These are phyloP conservation scores for Epichloe baconii DNA, from an alignment of 2,329 filamentous ascomycete species.

Conservation along the genomic window DNA sequence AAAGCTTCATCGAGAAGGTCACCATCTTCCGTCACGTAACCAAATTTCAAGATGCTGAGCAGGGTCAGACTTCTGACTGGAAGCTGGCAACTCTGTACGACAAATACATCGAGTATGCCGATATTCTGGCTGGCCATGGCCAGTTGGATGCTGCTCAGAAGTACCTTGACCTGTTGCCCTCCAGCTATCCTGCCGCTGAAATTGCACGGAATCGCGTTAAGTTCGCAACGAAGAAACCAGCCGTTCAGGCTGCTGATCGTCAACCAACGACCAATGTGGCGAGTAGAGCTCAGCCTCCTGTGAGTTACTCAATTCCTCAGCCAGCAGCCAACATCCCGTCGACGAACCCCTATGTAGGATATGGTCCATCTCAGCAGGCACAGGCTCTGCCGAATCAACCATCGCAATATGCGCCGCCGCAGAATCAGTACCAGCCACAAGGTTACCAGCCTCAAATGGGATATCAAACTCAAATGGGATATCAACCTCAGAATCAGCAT, in stretches of 20 bases:
- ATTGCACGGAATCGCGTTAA: slow-evolving; percentile 74
- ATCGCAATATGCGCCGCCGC: slow-evolving; percentile 24
- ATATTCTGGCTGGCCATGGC: slow-evolving; percentile 84
- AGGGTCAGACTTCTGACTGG: slow-evolving; percentile 62
- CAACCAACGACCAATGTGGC: slow-evolving; percentile 9
- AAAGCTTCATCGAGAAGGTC: slow-evolving; percentile 96
- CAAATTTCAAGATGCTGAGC: slow-evolving; percentile 75
- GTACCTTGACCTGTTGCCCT: slow-evolving; percentile 78
- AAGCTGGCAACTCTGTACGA: slow-evolving; percentile 80
- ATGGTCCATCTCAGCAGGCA: slow-evolving; percentile 10
- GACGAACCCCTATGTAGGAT: slow-evolving; percentile 17
- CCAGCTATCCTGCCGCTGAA: slow-evolving; percentile 74
- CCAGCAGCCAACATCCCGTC: slow-evolving; percentile 15
- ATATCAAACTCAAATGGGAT: slow-evolving; percentile 17
- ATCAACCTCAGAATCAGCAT: slow-evolving; percentile 36
- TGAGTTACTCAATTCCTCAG: slow-evolving; percentile 38
- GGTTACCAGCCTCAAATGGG: slow-evolving; percentile 8
- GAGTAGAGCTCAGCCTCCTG: slow-evolving; percentile 14
- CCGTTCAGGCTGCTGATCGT: slow-evolving; percentile 13
- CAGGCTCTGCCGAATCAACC: slow-evolving; percentile 18
- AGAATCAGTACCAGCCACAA: slow-evolving; percentile 22
- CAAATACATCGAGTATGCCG: slow-evolving; percentile 94
- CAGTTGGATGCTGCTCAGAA: slow-evolving; percentile 77
- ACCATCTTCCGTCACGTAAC: slow-evolving; percentile 91
- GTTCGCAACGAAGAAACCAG: slow-evolving; percentile 55